phyloP scores from a whole-genome alignment of 306 rosid species.

The Trifolium repens region DNA sequence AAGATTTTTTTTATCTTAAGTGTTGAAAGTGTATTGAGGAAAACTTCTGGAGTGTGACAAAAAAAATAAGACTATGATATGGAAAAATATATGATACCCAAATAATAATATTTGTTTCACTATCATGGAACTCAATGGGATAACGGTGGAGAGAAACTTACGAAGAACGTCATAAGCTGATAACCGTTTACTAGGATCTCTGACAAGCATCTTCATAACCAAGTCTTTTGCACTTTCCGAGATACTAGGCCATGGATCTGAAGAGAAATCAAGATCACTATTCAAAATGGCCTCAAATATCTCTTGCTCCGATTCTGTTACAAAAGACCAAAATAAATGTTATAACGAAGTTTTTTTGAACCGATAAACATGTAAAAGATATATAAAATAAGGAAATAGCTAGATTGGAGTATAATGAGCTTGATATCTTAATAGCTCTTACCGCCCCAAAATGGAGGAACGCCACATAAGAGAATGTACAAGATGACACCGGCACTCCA shows the following conservation, averaged over 20 bases:
- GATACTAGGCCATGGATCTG: slow-evolving; percentile 88
- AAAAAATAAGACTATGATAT: background rate
- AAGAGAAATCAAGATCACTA: slow-evolving; percentile 65
- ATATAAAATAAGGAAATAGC: slow-evolving; percentile 4
- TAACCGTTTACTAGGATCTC: slow-evolving; percentile 75
- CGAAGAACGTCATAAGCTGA: slow-evolving; percentile 79
- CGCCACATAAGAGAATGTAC: slow-evolving; percentile 91
- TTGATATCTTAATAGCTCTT: slow-evolving; percentile 42
- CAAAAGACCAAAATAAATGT: slow-evolving; percentile 8
- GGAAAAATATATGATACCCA: background rate
- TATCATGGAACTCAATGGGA: background rate
- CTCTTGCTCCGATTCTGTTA: slow-evolving; percentile 68
- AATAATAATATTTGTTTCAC: background rate
- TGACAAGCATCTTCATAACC: slow-evolving; percentile 74
- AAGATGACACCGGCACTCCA: slow-evolving; percentile 95
- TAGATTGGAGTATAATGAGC: background rate
- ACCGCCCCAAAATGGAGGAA: slow-evolving; percentile 99
- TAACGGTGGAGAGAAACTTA: slow-evolving; percentile 45
- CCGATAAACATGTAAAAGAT: background rate
- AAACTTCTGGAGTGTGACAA: background rate
- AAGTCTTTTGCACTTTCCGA: slow-evolving; percentile 86
- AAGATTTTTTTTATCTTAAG: background rate
- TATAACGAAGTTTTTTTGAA: background rate
- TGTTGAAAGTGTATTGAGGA: background rate
- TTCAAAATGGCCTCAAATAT: slow-evolving; percentile 77